These are phyloP conservation scores for Jimgerdemannia lactiflua DNA, from an alignment of 192 early-diverging fungal genomes.

Conservation along the genomic window DNA sequence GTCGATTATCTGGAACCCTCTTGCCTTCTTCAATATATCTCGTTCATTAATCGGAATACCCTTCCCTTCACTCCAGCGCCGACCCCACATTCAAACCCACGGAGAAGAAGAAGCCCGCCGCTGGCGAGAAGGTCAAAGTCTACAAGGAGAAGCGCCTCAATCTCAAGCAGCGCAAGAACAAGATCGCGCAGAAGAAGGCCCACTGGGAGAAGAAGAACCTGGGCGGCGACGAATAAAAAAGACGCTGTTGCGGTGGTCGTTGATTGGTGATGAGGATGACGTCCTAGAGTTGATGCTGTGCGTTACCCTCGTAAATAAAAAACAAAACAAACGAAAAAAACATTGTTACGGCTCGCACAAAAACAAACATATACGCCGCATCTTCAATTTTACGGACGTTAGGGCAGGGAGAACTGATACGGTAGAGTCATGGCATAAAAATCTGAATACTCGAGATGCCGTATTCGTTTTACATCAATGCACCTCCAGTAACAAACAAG, in stretches of 20 bases:
- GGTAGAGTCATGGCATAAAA: no score
- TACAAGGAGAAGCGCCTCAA: constrained; percentile 66
- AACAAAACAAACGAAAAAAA: neutral
- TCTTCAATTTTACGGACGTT: no score
- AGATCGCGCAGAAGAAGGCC: constrained; percentile 82
- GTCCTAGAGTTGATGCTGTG: neutral
- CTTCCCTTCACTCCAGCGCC: constrained; percentile 47
- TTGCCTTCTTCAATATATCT: no score
- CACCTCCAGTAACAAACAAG: no score
- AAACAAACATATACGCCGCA: neutral
- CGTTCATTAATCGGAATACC: neutral
- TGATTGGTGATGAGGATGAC: neutral
- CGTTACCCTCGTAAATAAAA: neutral
- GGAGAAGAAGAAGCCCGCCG: constrained; percentile 67
- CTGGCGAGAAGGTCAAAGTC: constrained; percentile 73
- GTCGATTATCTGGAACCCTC: no score
- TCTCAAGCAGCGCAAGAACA: constrained; percentile 90
- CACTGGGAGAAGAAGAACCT: constrained; percentile 29
- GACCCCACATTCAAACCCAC: constrained; percentile 74
- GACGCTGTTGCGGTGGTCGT: neutral
- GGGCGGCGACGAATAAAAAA: neutral
- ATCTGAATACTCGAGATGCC: no score
- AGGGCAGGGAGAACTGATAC: no score
- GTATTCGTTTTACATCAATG: no score
- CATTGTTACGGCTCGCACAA: neutral